Base-by-base conservation (phyloP, 2,329 filamentous ascomycete species). In the Monosporascus sp. region DNA sequence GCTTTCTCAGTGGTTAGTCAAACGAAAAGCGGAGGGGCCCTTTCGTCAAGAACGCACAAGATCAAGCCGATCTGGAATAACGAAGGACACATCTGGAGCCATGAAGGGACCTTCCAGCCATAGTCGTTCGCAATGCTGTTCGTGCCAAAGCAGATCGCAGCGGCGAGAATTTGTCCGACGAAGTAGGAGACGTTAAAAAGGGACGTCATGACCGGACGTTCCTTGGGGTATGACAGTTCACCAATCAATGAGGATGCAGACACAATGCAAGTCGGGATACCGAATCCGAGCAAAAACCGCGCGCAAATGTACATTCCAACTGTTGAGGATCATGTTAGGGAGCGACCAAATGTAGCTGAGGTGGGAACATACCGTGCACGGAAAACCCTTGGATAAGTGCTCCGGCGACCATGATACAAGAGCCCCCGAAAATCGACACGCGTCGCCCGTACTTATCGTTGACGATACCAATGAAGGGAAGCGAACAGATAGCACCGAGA, bases 181-280 rank as follows among this genome's bases (percentile, higher is more conserved):
- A 82, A 76, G 61, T 81, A 84, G 11, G 78, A 78, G 66, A 71
- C 77, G 61, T 85, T 85, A 73, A 85, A 85, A 5, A 84, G 72
- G 9, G 80, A 83, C 1, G 81, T 85, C 52, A 85, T 57, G 41
- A 82, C 73, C 0, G 81, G 73, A 51, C 82, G 79, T 64, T 85
- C 82, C 66, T 83, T 84, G 7, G 82, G 81, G 63, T 85, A 79
- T 3, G 75, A 77, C 11, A 85, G 69, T 64, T 85, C 83, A 61
- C 80, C 82, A 34, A 85, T 80, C 48, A 85, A 68, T 7, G 80
- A 75, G 1, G 82, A 82, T 5, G 78, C 82, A 7, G 79, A 79
- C 52, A 84, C 78, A 60, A 85, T 85, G 57, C 77, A 80, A 47
- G 79, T 80, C 0, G 79, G 77, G 54, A 85, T 84, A 45, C 83